Conservation (phyloP, 192 early-diverging fungal species). For the Coemansia sp. region DNA sequence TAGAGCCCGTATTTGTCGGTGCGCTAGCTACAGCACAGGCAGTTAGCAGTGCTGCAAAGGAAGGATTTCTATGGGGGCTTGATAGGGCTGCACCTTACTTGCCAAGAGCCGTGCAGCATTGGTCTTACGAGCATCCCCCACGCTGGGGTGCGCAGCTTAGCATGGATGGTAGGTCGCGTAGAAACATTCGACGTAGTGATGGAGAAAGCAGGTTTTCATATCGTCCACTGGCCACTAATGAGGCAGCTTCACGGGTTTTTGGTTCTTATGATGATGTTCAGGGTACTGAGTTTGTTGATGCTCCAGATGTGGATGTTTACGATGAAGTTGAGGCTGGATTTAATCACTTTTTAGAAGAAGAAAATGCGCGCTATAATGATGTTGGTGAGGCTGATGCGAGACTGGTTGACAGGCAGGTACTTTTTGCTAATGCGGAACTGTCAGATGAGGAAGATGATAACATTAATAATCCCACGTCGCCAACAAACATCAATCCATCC, state of each 20-base stretch:
- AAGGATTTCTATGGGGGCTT: conserved; percentile 37
- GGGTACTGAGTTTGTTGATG: conserved; percentile 9
- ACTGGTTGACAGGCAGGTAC: conserved; percentile 39
- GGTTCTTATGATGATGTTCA: conserved; percentile 12
- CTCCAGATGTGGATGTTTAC: conserved; percentile 27
- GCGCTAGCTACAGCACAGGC: conserved; percentile 39
- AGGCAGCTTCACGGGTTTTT: conserved; percentile 22
- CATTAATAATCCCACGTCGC: neutral
- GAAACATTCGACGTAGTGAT: conserved; percentile 18
- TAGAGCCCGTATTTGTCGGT: conserved; percentile 45
- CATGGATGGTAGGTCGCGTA: conserved; percentile 34
- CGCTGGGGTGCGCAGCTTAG: conserved; percentile 38
- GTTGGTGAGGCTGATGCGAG: conserved; percentile 31
- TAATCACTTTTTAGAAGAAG: conserved; percentile 52
- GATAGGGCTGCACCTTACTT: conserved; percentile 47
- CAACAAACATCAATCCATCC: neutral
- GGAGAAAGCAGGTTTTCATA: conserved; percentile 30
- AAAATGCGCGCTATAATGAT: conserved; percentile 10
- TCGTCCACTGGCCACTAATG: conserved; percentile 31
- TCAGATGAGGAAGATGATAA: conserved; percentile 36
- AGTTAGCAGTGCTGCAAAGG: conserved; percentile 28
- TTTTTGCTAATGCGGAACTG: conserved; percentile 49
- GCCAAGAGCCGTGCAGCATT: conserved; percentile 37
- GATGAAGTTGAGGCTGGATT: conserved; percentile 52
- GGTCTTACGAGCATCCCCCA: conserved; percentile 54